Evolutionary conservation across 495 filamentous ascomycete genomes (phyloP), one percentile per base, ranked within the genome.

Genomic region (Penicillium cataractarum): DNA sequence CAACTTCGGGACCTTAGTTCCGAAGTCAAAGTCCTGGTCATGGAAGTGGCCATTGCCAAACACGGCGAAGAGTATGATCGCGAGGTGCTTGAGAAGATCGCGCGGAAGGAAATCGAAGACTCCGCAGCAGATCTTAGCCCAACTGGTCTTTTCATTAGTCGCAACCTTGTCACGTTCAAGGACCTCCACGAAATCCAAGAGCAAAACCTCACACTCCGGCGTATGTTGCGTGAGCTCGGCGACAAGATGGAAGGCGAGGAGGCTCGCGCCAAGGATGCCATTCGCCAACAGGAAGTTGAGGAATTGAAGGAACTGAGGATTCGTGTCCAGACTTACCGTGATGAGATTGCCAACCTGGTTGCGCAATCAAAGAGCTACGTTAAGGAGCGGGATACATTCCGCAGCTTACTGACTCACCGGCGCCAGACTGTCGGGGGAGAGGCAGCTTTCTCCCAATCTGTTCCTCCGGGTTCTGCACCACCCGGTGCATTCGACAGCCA

Each of bases 361-460:
- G 86, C 90, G 7, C 89, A 91, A 63, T 90, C 91, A 32, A 89
- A 97, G 80, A 96, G 92, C 74, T 96, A 96, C 65, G 90, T 94
- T 52, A 91, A 91, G 70, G 95, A 99, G 77, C 87, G 95, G 35
- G 93, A 99, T 68, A 97, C 97, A 84, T 97, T 97, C 87, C 86
- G 92, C 31, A 91, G 92, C 42, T 95, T 97, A 86, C 85, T 97
- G 15, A 87, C 92, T 60, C 85, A 89, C 60, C 83, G 87, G 60
- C 89, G 87, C 10, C 89, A 92, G 65, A 79, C 80, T 17, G 76
- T 83, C 7, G 74, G 74, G 4, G 74, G 74, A 7, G 90, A 95
- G 52, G 78, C 80, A 22, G 87, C 85, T 26, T 86, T 95, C 62
- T 90, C 87, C 19, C 84, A 88, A 42, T 90, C 89, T 31, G 75